Percentiles rank a stretch among this genome's conserved stretches.
Evolutionary conservation across 768 basidiomycete species (phyloP).

Genomic region (Ephemerocybe angulata): DNA sequence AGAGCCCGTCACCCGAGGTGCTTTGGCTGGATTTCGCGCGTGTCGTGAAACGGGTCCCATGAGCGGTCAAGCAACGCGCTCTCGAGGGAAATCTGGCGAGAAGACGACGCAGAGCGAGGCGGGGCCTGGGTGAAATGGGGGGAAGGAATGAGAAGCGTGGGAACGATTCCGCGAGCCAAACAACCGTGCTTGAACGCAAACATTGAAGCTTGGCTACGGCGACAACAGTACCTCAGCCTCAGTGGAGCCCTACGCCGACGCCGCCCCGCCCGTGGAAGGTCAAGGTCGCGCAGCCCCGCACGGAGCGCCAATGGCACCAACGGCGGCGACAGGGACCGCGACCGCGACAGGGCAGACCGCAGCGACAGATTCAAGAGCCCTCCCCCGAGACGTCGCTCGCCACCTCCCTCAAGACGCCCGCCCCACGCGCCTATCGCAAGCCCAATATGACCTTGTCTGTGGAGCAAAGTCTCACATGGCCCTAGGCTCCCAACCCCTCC

Average conservation of each 20-base stretch:
- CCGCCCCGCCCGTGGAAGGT: constrained; percentile 63
- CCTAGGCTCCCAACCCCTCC: constrained; percentile 84
- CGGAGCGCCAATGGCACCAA: constrained; percentile 34
- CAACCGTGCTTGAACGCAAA: too few relatives aligned
- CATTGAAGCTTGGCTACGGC: too few relatives aligned
- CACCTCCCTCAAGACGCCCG: constrained; percentile 60
- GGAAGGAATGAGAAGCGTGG: too few relatives aligned
- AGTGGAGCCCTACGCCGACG: constrained; percentile 80
- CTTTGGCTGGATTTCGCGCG: too few relatives aligned
- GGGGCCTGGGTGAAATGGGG: too few relatives aligned
- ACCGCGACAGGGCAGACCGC: constrained; percentile 26
- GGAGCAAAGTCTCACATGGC: constrained; percentile 21
- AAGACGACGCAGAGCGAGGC: too few relatives aligned
- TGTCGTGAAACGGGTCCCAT: too few relatives aligned
- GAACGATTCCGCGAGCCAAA: too few relatives aligned
- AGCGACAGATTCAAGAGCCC: constrained; percentile 33
- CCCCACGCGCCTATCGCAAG: constrained; percentile 72
- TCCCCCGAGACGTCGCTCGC: constrained; percentile 47
- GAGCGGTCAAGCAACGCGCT: too few relatives aligned
- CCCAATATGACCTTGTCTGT: constrained; percentile 26
- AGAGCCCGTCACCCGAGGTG: too few relatives aligned
- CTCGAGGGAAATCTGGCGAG: too few relatives aligned
- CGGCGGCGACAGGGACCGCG: constrained; percentile 39
- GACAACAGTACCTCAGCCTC: constrained; percentile 52
- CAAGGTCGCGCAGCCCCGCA: constrained; percentile 70